These are phyloP conservation scores for Orbilia brochopaga DNA, from an alignment of 2,329 filamentous ascomycete genomes.

Conservation along the genomic window DNA sequence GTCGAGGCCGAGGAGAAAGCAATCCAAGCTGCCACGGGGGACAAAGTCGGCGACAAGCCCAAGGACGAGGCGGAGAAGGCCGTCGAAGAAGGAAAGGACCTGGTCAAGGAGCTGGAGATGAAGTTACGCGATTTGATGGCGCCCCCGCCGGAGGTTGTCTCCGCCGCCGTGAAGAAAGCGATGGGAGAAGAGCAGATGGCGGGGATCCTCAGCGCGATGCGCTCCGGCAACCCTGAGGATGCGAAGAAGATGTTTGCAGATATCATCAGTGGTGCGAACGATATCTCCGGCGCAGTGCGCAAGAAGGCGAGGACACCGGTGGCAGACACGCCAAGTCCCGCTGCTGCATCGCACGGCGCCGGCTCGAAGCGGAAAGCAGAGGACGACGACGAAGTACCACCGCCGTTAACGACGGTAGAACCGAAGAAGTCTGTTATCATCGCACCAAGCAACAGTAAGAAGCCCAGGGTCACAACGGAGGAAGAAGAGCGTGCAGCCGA, in stretches of 20 bases:
- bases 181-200: constrained; percentile 60
- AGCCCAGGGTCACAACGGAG: constrained; percentile 45
- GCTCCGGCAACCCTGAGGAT: constrained; percentile 68
- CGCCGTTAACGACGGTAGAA: constrained; percentile 53
- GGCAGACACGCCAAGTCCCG: constrained; percentile 18
- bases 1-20: constrained; percentile 52
- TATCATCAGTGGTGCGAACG: constrained; percentile 74
- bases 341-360: constrained; percentile 29
- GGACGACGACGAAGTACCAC: constrained; percentile 55
- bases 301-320: constrained; percentile 63
- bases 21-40: constrained; percentile 61
- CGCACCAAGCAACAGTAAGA: constrained; percentile 35
- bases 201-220: constrained; percentile 69
- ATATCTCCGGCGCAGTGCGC: constrained; percentile 75
- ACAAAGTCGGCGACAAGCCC: constrained; percentile 57
- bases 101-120: constrained; percentile 79
- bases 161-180: neutral
- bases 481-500: constrained; percentile 45
- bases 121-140: constrained; percentile 63
- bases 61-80: constrained; percentile 67
- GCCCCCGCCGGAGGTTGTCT: constrained; percentile 15
- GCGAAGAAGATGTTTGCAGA: constrained; percentile 72
- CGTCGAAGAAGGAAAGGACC: constrained; percentile 76
- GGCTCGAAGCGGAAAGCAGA: constrained; percentile 59
- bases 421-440: constrained; percentile 53